Percentiles rank a stretch among this genome's conserved stretches.
Conservation (phyloP, 108 stramenopile genomes). For the Cyclostephanos tholiformis region DNA sequence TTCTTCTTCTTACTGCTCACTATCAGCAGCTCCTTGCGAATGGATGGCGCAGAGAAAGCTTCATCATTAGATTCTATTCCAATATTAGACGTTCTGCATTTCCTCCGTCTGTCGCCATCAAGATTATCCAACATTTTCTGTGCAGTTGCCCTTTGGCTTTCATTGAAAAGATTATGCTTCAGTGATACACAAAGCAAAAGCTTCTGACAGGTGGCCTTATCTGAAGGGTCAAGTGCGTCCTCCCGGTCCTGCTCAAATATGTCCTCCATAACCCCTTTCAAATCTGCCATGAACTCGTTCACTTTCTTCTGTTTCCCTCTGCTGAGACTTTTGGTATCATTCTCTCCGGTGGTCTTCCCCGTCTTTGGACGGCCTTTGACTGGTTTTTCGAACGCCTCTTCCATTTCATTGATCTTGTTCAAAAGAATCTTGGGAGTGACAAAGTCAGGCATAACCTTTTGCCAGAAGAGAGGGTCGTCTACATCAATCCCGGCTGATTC, state of each 20-base stretch:
- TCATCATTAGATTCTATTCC: slow-evolving; percentile 26
- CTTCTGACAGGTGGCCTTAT: slow-evolving; percentile 74
- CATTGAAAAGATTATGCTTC: slow-evolving; percentile 79
- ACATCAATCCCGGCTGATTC: slow-evolving; percentile 73
- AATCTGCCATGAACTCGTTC: slow-evolving; percentile 81
- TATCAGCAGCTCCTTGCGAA: slow-evolving; percentile 78
- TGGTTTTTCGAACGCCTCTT: slow-evolving; percentile 41
- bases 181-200: slow-evolving; percentile 80
- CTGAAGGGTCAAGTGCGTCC: slow-evolving; percentile 60
- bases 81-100: slow-evolving; percentile 71
- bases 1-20: slow-evolving; percentile 69
- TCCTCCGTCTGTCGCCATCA: slow-evolving; percentile 79
- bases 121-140: slow-evolving; percentile 66
- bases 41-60: slow-evolving; percentile 25
- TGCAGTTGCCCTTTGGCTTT: slow-evolving; percentile 71
- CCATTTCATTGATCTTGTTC: slow-evolving; percentile 41
- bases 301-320: slow-evolving; percentile 71
- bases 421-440: slow-evolving; percentile 78
- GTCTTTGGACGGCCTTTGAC: slow-evolving; percentile 35
- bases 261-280: slow-evolving; percentile 86
- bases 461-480: slow-evolving; percentile 94
- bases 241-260: slow-evolving; percentile 85
- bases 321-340: slow-evolving; percentile 40
- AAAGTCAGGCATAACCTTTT: slow-evolving; percentile 95
- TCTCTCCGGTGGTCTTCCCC: slow-evolving; percentile 17